phyloP scores from a whole-genome alignment of 2,329 filamentous ascomycete species.

The Cladosporium halotolerans region DNA sequence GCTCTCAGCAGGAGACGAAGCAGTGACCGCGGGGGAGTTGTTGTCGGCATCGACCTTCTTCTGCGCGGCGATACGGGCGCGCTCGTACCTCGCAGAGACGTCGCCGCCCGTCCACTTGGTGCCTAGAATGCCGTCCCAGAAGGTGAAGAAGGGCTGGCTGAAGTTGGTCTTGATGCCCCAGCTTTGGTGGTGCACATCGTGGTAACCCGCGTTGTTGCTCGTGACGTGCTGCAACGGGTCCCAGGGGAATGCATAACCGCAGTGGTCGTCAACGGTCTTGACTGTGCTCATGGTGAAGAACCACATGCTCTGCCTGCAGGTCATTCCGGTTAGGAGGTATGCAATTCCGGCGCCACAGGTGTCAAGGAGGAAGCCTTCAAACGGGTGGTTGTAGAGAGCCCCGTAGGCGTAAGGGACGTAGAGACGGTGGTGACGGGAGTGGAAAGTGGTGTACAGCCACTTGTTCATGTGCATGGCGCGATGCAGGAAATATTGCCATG shows the following conservation, averaged over 20 bases:
- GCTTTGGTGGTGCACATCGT: conserved; percentile 97
- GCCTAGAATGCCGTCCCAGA: conserved; percentile 79
- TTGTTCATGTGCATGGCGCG: conserved; percentile 96
- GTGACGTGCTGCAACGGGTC: conserved; percentile 89
- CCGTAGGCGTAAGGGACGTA: conserved; percentile 98
- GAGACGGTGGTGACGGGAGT: conserved; percentile 90
- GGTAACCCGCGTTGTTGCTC: conserved; percentile 91
- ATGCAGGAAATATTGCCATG: conserved; percentile 97
- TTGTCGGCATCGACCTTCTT: conserved; percentile 49
- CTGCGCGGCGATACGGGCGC: conserved; percentile 50
- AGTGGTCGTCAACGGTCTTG: conserved; percentile 97
- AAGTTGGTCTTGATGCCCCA: conserved; percentile 97
- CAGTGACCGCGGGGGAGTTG: conserved; percentile 22
- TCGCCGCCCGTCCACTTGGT: conserved; percentile 76
- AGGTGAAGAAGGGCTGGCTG: conserved; percentile 80
- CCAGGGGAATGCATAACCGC: conserved; percentile 91
- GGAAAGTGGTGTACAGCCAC: conserved; percentile 90
- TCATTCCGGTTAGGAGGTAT: conserved; percentile 77
- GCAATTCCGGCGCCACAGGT: conserved; percentile 79
- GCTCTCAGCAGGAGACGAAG: conserved; percentile 12
- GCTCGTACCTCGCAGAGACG: conserved; percentile 53
- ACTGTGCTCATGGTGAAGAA: conserved; percentile 87
- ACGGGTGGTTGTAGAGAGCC: conserved; percentile 90
- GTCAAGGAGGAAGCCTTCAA: conserved; percentile 91
- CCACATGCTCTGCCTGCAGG: conserved; percentile 74